Evolutionary conservation across 768 basidiomycete genomes (phyloP).

Genomic region (Daedaleopsis nitida): DNA sequence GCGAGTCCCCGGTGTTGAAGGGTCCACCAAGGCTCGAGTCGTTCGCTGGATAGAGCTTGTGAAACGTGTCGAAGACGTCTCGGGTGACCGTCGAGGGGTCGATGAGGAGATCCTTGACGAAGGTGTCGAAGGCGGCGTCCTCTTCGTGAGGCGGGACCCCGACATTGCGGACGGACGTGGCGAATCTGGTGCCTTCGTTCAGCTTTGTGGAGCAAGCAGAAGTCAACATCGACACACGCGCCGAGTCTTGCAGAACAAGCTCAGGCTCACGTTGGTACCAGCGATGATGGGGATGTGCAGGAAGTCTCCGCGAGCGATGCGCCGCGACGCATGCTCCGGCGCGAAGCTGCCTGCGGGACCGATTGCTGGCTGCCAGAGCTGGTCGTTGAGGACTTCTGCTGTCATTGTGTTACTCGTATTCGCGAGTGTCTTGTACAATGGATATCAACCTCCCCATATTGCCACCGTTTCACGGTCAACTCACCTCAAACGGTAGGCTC

Average conservation of each 20-base stretch:
- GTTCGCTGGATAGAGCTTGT: conserved; percentile 49
- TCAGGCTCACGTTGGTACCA: conserved; percentile 51
- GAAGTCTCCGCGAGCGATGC: conserved; percentile 50
- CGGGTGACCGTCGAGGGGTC: conserved; percentile 51
- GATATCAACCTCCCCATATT: too few relatives aligned
- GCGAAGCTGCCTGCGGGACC: conserved; percentile 54
- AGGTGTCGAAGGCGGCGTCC: conserved; percentile 46
- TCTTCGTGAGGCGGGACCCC: conserved; percentile 42
- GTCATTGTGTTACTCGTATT: conserved; percentile 52
- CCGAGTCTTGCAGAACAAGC: background rate
- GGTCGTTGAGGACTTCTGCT: conserved; percentile 44
- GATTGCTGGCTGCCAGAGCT: conserved; percentile 60
- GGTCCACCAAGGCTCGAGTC: conserved; percentile 48
- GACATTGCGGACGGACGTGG: conserved; percentile 38
- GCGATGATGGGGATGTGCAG: conserved; percentile 54
- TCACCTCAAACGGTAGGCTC: conserved; percentile 34
- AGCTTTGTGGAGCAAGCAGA: conserved; percentile 34
- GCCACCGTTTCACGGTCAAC: background rate
- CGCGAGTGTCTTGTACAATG: conserved; percentile 38
- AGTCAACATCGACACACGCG: too few relatives aligned
- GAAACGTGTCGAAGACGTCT: conserved; percentile 42
- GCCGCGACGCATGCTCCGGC: conserved; percentile 46
- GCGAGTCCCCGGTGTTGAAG: conserved; percentile 60
- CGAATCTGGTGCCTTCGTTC: conserved; percentile 56
- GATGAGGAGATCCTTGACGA: conserved; percentile 49